These are phyloP conservation scores for Globisporangium splendens DNA, from an alignment of 352 stramenopile species.

Conservation along the genomic window DNA sequence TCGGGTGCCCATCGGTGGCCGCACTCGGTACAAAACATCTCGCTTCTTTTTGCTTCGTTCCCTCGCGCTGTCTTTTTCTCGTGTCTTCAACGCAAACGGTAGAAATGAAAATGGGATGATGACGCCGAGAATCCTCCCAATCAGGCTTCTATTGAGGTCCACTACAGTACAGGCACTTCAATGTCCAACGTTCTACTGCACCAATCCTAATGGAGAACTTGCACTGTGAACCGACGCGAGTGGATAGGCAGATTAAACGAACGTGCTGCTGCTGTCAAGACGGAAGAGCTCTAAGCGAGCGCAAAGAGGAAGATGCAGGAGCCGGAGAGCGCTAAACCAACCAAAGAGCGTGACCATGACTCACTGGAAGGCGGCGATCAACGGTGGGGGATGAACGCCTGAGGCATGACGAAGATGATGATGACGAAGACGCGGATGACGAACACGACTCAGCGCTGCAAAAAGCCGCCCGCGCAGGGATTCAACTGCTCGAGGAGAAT, in stretches of 20 bases:
- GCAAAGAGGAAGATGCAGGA: too few relatives aligned
- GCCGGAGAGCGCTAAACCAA: too few relatives aligned
- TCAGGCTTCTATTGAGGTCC: not conserved
- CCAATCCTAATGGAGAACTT: too few relatives aligned
- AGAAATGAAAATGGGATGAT: too few relatives aligned
- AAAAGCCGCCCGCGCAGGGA: slow-evolving; percentile 58
- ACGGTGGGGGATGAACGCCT: slow-evolving; percentile 3
- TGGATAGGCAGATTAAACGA: too few relatives aligned
- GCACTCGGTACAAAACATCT: slow-evolving; percentile 83
- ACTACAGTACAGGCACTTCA: too few relatives aligned
- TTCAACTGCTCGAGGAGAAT: slow-evolving; percentile 69
- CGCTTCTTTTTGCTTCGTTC: not conserved
- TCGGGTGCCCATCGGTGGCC: slow-evolving; percentile 76
- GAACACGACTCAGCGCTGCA: slow-evolving; percentile 45
- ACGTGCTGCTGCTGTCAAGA: too few relatives aligned
- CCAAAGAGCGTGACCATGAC: not conserved
- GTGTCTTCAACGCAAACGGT: not conserved
- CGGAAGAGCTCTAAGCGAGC: too few relatives aligned
- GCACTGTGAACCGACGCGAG: too few relatives aligned
- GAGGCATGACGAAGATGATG: slow-evolving; percentile 3
- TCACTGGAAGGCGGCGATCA: not conserved
- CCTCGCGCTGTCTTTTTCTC: not conserved
- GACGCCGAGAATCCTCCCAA: too few relatives aligned
- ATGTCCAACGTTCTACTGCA: too few relatives aligned
- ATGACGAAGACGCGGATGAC: slow-evolving; percentile 20